These are phyloP conservation scores for Chalciporus pseudorubinellus DNA, from an alignment of 768 basidiomycete species.

Conservation along the genomic window DNA sequence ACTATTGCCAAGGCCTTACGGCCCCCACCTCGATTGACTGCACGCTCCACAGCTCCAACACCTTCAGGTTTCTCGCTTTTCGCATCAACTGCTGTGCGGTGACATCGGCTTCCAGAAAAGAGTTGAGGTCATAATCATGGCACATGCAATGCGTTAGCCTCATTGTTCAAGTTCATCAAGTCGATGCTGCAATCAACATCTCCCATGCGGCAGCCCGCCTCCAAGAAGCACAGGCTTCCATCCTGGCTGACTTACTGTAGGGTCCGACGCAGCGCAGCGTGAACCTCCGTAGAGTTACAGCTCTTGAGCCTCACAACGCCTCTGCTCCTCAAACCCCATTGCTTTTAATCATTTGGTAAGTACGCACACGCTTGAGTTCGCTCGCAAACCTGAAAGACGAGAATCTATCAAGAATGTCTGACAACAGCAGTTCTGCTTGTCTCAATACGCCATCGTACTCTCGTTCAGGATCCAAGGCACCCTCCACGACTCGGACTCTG, in stretches of 20 bases:
- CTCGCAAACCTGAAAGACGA: background rate
- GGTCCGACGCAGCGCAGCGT: background rate
- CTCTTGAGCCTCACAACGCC: background rate
- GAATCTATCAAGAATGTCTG: constrained; percentile 17
- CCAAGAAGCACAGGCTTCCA: background rate
- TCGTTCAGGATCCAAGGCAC: constrained; percentile 7
- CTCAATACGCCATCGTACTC: constrained; percentile 12
- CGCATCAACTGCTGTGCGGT: background rate
- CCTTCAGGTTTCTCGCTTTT: too few species aligned
- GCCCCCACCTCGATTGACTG: background rate
- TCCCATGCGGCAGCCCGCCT: background rate
- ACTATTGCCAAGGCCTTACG: too few species aligned
- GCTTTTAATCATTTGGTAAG: constrained; percentile 9
- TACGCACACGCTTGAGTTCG: background rate
- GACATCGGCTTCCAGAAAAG: background rate
- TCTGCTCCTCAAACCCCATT: background rate
- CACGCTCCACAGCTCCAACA: too few species aligned
- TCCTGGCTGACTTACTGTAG: background rate
- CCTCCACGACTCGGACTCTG: constrained; percentile 8
- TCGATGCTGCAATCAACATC: background rate
- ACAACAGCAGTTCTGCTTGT: constrained; percentile 6
- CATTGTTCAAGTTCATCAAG: background rate
- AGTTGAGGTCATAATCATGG: background rate
- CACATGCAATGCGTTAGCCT: background rate
- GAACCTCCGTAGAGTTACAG: background rate